Evolutionary conservation across 768 basidiomycete species (phyloP), one percentile per base, ranked within the genome.

Genomic region (Suillus sp.): DNA sequence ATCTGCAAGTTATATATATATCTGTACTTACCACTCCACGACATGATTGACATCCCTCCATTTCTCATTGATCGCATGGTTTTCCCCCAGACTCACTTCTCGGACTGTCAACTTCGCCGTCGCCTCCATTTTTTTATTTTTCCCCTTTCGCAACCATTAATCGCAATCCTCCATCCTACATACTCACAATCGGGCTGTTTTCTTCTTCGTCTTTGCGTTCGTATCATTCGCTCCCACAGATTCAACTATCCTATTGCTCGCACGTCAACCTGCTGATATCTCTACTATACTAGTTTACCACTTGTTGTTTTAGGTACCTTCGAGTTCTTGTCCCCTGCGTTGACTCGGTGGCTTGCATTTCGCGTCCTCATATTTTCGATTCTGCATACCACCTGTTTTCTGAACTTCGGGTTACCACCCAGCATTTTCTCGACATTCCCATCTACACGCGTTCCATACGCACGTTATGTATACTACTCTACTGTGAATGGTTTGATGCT

Each of bases 1-100:
- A 75, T 75, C 75, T 75, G 74, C 74, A 74, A 74, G 77, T 75
- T 72, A 73, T 77, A 75, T 75, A 75, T 73, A 74, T 75, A 75
- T 75, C 72, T 75, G 74, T 75, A 75, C 74, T 77, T 77, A 75
- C 74, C 68, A 75, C 59, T 62, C 55, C 72, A 77, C 64, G 69
- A 74, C 75, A 72, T 69, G 74, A 68, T 75, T 67, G 72, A 75
- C 70, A 71, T 71, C 69, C 62, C 43, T 61, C 60, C 67, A 68
- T 65, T 71, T 65, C 70, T 71, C 74, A 75, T 70, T 61, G 73
- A 68, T 59, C 60, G 70, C 74, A 76, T 75, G 67, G 66, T 70
- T 60, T 69, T 43, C 66, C 58, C 59, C 73, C 48, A 42, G 43
- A 47, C 61, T 45, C 59, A 38, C 48, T 60, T 57, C 62, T 62